Conservation (phyloP, 2,329 filamentous ascomycete genomes). For the Cyanodermella asteris region DNA sequence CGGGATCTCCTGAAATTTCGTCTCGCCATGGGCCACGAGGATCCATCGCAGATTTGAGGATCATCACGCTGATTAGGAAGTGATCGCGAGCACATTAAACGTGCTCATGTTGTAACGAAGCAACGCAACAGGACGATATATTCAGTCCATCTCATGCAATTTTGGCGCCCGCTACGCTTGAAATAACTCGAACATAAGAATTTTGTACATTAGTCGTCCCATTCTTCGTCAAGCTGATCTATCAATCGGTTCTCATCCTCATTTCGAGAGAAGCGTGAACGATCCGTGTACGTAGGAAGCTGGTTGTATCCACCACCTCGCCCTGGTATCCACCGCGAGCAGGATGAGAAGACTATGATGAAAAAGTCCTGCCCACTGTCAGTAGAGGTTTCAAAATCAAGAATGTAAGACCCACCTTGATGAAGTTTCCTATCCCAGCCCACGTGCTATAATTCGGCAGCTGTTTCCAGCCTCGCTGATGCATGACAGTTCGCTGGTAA, state of each 20-base stretch:
- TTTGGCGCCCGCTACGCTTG: too few relatives aligned
- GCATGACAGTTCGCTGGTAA: constrained; percentile 84
- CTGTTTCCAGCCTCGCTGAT: constrained; percentile 87
- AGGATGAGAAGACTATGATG: constrained; percentile 23
- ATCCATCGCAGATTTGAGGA: too few relatives aligned
- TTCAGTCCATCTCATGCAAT: too few relatives aligned
- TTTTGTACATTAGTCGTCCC: constrained; percentile 66
- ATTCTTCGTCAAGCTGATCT: constrained; percentile 89
- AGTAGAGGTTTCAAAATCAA: not conserved
- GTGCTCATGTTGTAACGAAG: too few relatives aligned
- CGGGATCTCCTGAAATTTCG: constrained; percentile 17
- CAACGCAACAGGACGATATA: too few relatives aligned
- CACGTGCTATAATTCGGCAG: constrained; percentile 86
- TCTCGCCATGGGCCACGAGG: too few relatives aligned
- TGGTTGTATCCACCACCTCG: constrained; percentile 10
- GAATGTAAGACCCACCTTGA: constrained; percentile 41
- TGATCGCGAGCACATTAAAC: too few relatives aligned
- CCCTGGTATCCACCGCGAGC: constrained; percentile 18
- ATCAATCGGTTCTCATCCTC: constrained; percentile 77
- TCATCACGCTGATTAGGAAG: too few relatives aligned
- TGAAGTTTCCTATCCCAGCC: constrained; percentile 66
- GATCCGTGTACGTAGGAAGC: constrained; percentile 16
- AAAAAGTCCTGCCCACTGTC: constrained; percentile 19
- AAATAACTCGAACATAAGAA: too few relatives aligned
- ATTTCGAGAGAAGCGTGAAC: constrained; percentile 14